Evolutionary conservation across 768 basidiomycete genomes (phyloP), one percentile per base, ranked within the genome.

Genomic region (Boletellus ananiceps): DNA sequence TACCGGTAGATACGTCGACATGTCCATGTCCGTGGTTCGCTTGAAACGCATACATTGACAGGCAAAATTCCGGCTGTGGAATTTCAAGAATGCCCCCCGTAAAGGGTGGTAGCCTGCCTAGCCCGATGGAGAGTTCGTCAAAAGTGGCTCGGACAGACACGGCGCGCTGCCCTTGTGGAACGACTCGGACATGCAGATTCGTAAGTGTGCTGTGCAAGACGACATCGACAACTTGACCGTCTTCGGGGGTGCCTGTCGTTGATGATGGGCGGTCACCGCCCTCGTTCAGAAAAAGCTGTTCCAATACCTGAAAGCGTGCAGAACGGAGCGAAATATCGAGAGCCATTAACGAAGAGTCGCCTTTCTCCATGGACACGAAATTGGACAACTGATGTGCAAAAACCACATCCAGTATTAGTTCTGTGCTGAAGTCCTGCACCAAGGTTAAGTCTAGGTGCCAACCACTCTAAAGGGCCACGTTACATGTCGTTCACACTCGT

Each of bases 401-500:
- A 42, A 84, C 58, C 6, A 46, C 58, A 39, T 76, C 75, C 38
- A 77, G 58, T 14, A 56, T 58, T 15, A 75, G 49, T 41, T 76
- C 75, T 5, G 71, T 63, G 32, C 69, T 70, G 39, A 69, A 44
- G 46, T 55, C 60, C 73, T 76, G 52, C 2, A 11, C n/a, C 33
- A 52, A 46, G 5, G 27, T 50, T 61, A 35, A 61, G 46, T 36
- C 14, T 7, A 18, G 15, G 11, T 32, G 15, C 37, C 27, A 40
- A 50, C 33, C 13, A 23, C 29, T n/a, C 23, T 12, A 46, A 39
- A 45, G 19, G 8, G 44, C 13, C 40, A 55, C 75, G 11, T 60
- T 61, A 85, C 84, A 59, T 68, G 69, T 23, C 57, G 63, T 47
- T 68, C 67, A 34, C 78, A 51, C 40, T 82, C 83, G 37, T 76